These are phyloP conservation scores for Recurvomyces mirabilis DNA, from an alignment of 495 filamentous ascomycete species.

Conservation along the genomic window DNA sequence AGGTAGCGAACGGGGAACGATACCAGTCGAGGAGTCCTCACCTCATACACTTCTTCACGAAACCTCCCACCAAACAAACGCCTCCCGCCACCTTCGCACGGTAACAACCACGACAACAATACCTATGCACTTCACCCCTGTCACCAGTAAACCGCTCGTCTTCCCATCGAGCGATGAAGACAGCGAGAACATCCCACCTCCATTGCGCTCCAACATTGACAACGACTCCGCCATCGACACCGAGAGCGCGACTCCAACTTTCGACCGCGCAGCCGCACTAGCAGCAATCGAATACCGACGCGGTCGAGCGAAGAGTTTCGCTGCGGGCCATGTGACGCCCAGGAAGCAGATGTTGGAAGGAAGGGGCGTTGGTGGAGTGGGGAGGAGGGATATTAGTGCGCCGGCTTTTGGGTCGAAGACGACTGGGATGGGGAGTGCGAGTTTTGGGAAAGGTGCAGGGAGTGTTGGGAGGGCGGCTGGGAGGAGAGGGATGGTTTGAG, in stretches of 20 bases:
- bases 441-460: background rate
- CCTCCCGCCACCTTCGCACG: constrained; percentile 22
- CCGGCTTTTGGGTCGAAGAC: constrained; percentile 25
- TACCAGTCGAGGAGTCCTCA: background rate
- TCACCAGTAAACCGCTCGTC: constrained; percentile 17
- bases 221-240: background rate
- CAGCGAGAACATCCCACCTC: constrained; percentile 16
- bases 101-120: constrained; percentile 34
- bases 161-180: constrained; percentile 8
- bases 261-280: constrained; percentile 33
- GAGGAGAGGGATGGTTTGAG: background rate
- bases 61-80: constrained; percentile 11
- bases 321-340: constrained; percentile 29
- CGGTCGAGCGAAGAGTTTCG: constrained; percentile 31
- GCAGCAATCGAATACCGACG: constrained; percentile 30
- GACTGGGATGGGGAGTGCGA: constrained; percentile 1
- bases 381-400: constrained; percentile 33
- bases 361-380: constrained; percentile 10
- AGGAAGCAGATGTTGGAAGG: constrained; percentile 30
- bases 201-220: background rate
- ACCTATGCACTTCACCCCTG: constrained; percentile 32
- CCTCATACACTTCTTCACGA: background rate
- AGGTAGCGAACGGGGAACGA: background rate
- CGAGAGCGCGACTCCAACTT: too few species aligned
- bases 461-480: constrained; percentile 14